Evolutionary conservation across 495 filamentous ascomycete genomes (phyloP).

Genomic region (Rhypophila decipiens): DNA sequence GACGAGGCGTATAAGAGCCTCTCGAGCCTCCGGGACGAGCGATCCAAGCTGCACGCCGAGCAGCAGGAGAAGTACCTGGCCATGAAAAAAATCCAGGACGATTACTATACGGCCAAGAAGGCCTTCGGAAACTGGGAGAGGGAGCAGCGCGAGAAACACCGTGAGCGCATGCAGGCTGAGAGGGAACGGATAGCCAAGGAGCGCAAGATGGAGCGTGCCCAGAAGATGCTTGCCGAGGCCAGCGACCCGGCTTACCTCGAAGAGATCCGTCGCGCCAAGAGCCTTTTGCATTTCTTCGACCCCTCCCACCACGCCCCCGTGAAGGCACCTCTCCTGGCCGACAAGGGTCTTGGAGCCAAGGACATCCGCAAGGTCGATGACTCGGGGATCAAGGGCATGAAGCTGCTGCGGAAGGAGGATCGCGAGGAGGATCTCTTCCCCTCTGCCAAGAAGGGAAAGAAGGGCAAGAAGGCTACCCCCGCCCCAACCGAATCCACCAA

Average conservation of each 20-base stretch:
- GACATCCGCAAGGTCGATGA: constrained; percentile 77
- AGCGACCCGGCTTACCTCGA: constrained; percentile 81
- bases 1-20: constrained; percentile 81
- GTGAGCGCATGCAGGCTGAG: constrained; percentile 53
- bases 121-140: constrained; percentile 76
- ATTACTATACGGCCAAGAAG: constrained; percentile 68
- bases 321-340: constrained; percentile 57
- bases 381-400: constrained; percentile 68
- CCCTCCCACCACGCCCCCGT: constrained; percentile 57
- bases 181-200: constrained; percentile 75
- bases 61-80: constrained; percentile 77
- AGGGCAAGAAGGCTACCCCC: constrained; percentile 58
- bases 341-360: constrained; percentile 57
- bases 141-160: constrained; percentile 62
- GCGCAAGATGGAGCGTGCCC: constrained; percentile 75
- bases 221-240: constrained; percentile 84
- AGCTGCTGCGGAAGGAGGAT: constrained; percentile 72
- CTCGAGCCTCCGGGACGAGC: constrained; percentile 81
- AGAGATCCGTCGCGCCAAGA: constrained; percentile 81
- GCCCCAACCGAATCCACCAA: constrained; percentile 45
- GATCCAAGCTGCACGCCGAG: constrained; percentile 69
- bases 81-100: constrained; percentile 79
- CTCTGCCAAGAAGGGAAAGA: constrained; percentile 87
- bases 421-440: constrained; percentile 83
- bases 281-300: constrained; percentile 84